Evolutionary conservation across 768 basidiomycete genomes (phyloP).

Genomic region (Rhizopogon vulgaris): DNA sequence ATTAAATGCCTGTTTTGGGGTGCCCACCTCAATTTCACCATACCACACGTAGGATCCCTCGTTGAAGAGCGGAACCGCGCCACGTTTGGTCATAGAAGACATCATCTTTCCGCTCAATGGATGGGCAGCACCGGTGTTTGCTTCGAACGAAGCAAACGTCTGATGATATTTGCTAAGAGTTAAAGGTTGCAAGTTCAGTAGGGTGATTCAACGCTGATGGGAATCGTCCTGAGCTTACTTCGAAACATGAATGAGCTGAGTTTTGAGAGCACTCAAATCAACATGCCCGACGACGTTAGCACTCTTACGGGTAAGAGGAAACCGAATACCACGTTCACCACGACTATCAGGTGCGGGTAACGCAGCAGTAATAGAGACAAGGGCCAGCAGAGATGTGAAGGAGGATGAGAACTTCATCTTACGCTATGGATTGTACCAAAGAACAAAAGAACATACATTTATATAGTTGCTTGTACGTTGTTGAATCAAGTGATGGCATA

Average conservation of each 20-base stretch:
- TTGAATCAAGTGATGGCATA: no score
- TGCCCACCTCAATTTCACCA: constrained; percentile 31
- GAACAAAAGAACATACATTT: no score
- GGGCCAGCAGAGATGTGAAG: background rate
- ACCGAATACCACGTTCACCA: background rate
- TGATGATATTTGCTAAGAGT: background rate
- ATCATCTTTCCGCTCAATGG: constrained; percentile 1
- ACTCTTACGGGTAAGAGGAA: background rate
- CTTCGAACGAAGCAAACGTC: constrained; percentile 32
- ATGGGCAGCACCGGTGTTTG: constrained; percentile 50
- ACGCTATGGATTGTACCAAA: no score
- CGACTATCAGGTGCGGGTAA: background rate
- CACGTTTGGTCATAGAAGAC: background rate
- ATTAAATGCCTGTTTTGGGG: constrained; percentile 32
- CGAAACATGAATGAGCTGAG: background rate
- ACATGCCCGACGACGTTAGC: background rate
- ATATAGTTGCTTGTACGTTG: no score
- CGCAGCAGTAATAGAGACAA: background rate
- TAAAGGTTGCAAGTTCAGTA: background rate
- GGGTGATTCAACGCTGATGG: background rate
- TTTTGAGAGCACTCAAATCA: background rate
- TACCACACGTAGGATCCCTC: constrained; percentile 17
- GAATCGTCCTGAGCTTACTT: background rate
- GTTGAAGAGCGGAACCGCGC: constrained; percentile 20
- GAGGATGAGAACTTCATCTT: background rate